A percentile compares a stretch with the other conserved stretches of the same genome.
Conservation (phyloP, 2,329 filamentous ascomycete species). For the Didymosphaeria variabile region DNA sequence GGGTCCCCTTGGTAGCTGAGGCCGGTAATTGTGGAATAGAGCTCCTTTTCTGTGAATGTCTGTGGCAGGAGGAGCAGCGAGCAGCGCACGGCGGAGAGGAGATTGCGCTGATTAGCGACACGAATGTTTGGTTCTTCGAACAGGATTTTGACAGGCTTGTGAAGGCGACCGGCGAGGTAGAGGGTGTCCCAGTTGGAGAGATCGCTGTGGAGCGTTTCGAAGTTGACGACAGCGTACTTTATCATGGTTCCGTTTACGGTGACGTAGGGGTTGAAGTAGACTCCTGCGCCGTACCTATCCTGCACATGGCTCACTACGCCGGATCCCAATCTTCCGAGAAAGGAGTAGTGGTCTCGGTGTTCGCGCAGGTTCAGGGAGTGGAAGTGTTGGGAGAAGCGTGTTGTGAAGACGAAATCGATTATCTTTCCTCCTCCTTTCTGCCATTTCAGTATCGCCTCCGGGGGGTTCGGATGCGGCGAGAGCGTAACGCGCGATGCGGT, state of each 20-base stretch:
- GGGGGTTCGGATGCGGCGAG: conserved; percentile 82
- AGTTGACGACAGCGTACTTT: conserved; percentile 96
- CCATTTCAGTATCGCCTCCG: conserved; percentile 80
- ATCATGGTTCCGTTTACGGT: conserved; percentile 94
- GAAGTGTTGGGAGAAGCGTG: conserved; percentile 95
- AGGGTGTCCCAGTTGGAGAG: conserved; percentile 91
- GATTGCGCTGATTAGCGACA: conserved; percentile 93
- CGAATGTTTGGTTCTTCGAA: conserved; percentile 92
- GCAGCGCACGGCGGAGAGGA: conserved; percentile 89
- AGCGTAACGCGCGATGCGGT: conserved; percentile 60
- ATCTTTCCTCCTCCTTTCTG: conserved; percentile 92
- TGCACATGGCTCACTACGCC: conserved; percentile 86
- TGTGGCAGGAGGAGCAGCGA: conserved; percentile 86
- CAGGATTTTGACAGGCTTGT: conserved; percentile 98
- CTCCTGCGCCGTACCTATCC: conserved; percentile 87
- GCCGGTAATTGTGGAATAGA: conserved; percentile 90
- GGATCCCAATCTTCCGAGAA: conserved; percentile 82
- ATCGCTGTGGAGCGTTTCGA: conserved; percentile 87
- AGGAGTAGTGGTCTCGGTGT: conserved; percentile 92
- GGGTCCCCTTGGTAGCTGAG: conserved; percentile 96
- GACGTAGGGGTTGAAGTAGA: conserved; percentile 97
- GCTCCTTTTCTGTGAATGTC: conserved; percentile 82
- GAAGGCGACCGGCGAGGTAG: conserved; percentile 93
- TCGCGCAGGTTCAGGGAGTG: conserved; percentile 91
- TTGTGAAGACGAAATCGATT: conserved; percentile 98